Evolutionary conservation across 1,284 basidiomycete genomes (phyloP), one percentile per base, ranked within the genome.

Genomic region (Phaffia rhodozyma): DNA sequence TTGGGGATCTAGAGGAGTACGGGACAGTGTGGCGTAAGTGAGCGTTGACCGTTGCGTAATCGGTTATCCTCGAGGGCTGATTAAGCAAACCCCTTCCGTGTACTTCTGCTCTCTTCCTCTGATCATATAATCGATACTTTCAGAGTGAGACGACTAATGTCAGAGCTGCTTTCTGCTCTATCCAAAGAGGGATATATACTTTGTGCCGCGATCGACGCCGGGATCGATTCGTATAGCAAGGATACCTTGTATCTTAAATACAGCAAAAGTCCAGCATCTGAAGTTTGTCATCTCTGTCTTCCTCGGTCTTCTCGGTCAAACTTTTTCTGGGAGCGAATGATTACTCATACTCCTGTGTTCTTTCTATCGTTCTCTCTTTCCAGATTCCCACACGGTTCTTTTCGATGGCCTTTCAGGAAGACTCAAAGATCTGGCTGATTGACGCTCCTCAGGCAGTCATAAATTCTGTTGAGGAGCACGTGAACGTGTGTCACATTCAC

Each of bases 401-500:
- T 30, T 54, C 50, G 5, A 55, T 66, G 60, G 16, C 30, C 20
- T 59, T 62, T 54, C 38, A 58, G 25, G 64, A 62, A 25, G 64
- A 66, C n/a, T 60, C 61, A 20, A 58, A 55, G 21, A 61, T 66
- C 3, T 66, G 64, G 64, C 55, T 66, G 5, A 66, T 66, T 34
- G 64, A 66, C 38, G 60, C 60, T n/a, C 64, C 64, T n/a, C 43
- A 20, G 21, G 64, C 64, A 5, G 64, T 66, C 23, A 50, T 66
- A 25, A 60, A 66, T 38, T 55, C 51, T 21, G 64, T 66, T 54
- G 60, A 61, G 53, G 64, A 66, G 30, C 59, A 61, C 48, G 60
- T 66, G 27, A 54, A 51, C 38, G 61, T 62, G 18, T 25, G 61
- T 60, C 34, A 2, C 18, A 18, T 62, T 18, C 57, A 3, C 21